Conservation (phyloP, 140 eudicot species). For the Anethum foeniculum region DNA sequence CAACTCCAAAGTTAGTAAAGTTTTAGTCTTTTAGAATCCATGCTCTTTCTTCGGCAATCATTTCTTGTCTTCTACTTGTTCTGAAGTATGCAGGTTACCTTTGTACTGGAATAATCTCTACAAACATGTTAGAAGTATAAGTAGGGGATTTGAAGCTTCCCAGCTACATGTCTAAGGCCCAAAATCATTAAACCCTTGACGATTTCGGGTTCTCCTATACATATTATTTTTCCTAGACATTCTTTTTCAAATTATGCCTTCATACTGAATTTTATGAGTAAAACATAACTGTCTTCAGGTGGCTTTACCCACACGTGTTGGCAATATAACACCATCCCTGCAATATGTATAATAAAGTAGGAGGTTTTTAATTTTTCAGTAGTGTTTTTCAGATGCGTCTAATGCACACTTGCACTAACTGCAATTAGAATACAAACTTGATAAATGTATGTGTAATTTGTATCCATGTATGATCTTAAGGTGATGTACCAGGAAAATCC, state of each 20-base stretch:
- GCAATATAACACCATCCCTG: conserved; percentile 95
- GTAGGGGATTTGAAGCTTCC: neutral
- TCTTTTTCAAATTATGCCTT: neutral
- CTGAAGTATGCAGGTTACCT: neutral
- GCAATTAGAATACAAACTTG: neutral
- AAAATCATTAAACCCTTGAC: too few species aligned
- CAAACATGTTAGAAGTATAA: neutral
- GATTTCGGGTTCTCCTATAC: too few species aligned
- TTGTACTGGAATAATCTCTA: neutral
- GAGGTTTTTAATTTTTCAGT: too few species aligned
- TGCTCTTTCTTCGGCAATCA: neutral
- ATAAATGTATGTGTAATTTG: neutral
- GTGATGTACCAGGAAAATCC: conserved; percentile 72
- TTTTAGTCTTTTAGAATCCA: neutral
- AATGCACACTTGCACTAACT: neutral
- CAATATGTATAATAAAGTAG: conserved; percentile 2
- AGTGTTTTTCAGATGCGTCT: neutral
- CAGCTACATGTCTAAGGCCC: neutral
- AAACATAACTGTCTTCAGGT: conserved; percentile 62
- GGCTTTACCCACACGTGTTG: conserved; percentile 99
- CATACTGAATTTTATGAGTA: neutral
- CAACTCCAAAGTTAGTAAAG: neutral
- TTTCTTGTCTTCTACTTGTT: neutral
- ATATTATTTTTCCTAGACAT: neutral
- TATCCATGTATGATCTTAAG: neutral